Evolutionary conservation across 371 early-diverging fungal genomes (phyloP).

Genomic region (Cokeromyces recurvatus): DNA sequence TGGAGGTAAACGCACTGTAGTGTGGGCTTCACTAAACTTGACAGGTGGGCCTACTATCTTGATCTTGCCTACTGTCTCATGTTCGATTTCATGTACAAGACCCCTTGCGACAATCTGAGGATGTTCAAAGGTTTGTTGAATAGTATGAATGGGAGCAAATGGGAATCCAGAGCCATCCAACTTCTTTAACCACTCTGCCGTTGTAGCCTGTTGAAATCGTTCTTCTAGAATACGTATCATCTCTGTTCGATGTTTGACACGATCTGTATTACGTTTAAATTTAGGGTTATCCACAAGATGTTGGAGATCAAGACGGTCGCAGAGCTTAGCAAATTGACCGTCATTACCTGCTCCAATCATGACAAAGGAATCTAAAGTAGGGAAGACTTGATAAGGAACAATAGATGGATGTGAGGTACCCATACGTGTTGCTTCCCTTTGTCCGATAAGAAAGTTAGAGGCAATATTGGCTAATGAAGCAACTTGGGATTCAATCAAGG

Average conservation of each 20-base stretch:
- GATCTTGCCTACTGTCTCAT: conserved; percentile 76
- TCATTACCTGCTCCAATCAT: conserved; percentile 92
- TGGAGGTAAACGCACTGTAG: conserved; percentile 72
- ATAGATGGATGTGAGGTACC: conserved; percentile 89
- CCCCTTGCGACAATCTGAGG: conserved; percentile 79
- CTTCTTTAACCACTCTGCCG: conserved; percentile 57
- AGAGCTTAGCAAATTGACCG: conserved; percentile 70
- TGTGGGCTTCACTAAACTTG: conserved; percentile 66
- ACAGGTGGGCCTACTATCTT: conserved; percentile 78
- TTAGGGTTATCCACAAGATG: conserved; percentile 45
- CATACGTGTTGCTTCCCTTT: conserved; percentile 74
- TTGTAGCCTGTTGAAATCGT: conserved; percentile 47
- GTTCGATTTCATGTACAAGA: conserved; percentile 78
- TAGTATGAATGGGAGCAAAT: conserved; percentile 84
- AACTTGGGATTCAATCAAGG: conserved; percentile 82
- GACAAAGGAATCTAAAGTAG: conserved; percentile 78
- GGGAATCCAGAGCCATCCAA: conserved; percentile 73
- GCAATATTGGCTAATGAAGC: conserved; percentile 87
- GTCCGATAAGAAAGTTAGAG: conserved; percentile 80
- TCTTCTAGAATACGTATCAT: conserved; percentile 55
- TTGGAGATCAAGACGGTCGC: conserved; percentile 43
- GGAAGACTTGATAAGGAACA: conserved; percentile 88
- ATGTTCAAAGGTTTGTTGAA: conserved; percentile 80
- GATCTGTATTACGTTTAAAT: conserved; percentile 63
- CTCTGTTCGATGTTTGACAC: conserved; percentile 69